Percentiles rank a stretch among this genome's conserved stretches.
These are phyloP conservation scores for Podospora appendiculata DNA, from an alignment of 495 filamentous ascomycete species.

Conservation along the genomic window DNA sequence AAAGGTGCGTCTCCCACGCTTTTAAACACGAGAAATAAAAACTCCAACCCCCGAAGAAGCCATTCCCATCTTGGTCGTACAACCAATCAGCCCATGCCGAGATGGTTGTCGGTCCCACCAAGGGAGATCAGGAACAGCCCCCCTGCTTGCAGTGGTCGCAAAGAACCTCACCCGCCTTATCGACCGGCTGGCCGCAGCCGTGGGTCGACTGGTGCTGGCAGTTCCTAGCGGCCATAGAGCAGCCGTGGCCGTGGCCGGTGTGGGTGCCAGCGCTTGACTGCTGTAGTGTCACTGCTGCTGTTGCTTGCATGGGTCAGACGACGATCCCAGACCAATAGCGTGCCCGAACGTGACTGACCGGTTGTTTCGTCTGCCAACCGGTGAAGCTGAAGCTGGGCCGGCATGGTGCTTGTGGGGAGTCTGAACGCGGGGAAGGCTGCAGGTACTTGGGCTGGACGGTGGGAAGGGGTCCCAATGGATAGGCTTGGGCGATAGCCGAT, in stretches of 20 bases:
- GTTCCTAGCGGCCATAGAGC: neutral
- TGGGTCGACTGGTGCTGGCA: neutral
- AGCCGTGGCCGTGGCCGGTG: neutral
- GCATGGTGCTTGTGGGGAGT: neutral
- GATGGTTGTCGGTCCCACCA: neutral
- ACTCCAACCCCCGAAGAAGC: no score
- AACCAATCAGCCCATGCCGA: neutral
- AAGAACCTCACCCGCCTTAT: neutral
- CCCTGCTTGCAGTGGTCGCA: neutral
- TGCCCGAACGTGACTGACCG: neutral
- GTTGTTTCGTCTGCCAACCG: no score
- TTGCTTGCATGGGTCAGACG: neutral
- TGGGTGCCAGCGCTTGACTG: neutral
- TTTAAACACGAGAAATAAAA: no score
- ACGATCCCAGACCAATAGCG: neutral
- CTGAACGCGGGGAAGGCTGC: no score
- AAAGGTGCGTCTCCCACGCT: no score
- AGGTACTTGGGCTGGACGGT: no score
- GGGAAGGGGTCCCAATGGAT: no score
- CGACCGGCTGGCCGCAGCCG: neutral
- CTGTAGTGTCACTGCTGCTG: neutral
- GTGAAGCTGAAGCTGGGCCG: neutral
- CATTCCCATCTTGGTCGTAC: no score
- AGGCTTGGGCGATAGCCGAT: no score
- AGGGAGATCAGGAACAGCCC: neutral